Evolutionary conservation across 2,329 filamentous ascomycete genomes (phyloP).

Genomic region (Sarocladium strictum): DNA sequence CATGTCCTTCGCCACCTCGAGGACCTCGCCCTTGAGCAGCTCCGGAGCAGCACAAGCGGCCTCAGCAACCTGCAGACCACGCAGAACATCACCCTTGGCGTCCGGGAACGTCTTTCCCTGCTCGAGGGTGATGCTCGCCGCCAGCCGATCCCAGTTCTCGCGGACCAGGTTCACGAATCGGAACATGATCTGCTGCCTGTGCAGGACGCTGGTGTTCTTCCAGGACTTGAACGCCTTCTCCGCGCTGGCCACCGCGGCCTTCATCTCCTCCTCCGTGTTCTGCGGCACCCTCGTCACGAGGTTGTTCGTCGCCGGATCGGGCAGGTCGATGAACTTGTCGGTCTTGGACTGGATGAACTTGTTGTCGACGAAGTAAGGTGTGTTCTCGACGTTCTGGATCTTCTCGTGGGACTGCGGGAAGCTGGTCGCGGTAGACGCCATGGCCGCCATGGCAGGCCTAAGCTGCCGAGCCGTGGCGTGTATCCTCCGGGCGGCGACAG

Average conservation of each 20-base stretch:
- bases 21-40: conserved; percentile 74
- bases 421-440: conserved; percentile 49
- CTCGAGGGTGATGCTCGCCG: conserved; percentile 79
- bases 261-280: conserved; percentile 71
- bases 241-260: conserved; percentile 68
- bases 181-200: conserved; percentile 82
- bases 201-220: conserved; percentile 65
- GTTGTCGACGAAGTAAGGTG: conserved; percentile 79
- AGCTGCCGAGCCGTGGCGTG: conserved; percentile 53
- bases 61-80: conserved; percentile 80
- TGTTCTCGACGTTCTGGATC: conserved; percentile 61
- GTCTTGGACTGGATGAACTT: conserved; percentile 64
- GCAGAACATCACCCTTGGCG: conserved; percentile 73
- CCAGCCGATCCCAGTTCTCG: conserved; percentile 79
- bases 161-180: conserved; percentile 73
- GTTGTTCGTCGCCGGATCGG: conserved; percentile 82
- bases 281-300: conserved; percentile 78
- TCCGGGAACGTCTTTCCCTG: conserved; percentile 86
- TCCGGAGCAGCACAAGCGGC: conserved; percentile 75
- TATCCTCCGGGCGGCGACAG: conserved; percentile 44
- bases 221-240: conserved; percentile 70
- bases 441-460: conserved; percentile 40
- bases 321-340: conserved; percentile 69
- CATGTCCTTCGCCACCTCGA: conserved; percentile 87
- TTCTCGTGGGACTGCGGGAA: conserved; percentile 70